phyloP scores from a whole-genome alignment of 768 basidiomycete species.

The Hypsizygus marmoreus region DNA sequence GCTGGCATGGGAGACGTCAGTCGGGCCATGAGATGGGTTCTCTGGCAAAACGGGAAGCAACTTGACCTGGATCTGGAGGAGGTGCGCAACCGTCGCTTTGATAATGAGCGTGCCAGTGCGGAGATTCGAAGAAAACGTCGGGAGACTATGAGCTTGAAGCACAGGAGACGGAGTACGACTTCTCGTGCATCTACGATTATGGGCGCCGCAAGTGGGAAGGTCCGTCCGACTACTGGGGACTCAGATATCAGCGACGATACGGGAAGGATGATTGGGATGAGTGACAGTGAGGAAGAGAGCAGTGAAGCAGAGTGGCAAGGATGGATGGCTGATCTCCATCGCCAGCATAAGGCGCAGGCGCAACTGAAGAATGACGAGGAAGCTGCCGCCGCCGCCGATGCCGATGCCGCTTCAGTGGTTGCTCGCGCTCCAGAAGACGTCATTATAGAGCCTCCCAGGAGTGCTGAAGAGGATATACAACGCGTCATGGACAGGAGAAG shows the following conservation, averaged over 20 bases:
- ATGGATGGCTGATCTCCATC: slow-evolving; percentile 60
- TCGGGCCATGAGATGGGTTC: slow-evolving; percentile 51
- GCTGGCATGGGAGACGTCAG: slow-evolving; percentile 63
- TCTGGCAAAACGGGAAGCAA: slow-evolving; percentile 25
- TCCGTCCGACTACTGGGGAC: slow-evolving; percentile 14
- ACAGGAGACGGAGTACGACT: slow-evolving; percentile 17
- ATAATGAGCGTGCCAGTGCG: slow-evolving; percentile 11
- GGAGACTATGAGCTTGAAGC: slow-evolving; percentile 19
- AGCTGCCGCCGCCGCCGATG: slow-evolving; percentile 10
- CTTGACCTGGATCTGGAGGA: slow-evolving; percentile 19
- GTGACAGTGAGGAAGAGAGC: slow-evolving; percentile 42
- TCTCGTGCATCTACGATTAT: slow-evolving; percentile 17
- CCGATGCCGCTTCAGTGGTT: slow-evolving; percentile 1
- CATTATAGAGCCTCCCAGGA: slow-evolving; percentile 12
- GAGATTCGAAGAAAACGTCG: slow-evolving; percentile 12
- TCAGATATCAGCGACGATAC: slow-evolving; percentile 24
- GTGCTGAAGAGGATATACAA: slow-evolving; percentile 20
- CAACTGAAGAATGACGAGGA: slow-evolving; percentile 14
- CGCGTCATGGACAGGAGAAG: slow-evolving; percentile 20
- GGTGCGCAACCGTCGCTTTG: slow-evolving; percentile 21
- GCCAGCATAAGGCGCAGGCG: slow-evolving; percentile 28
- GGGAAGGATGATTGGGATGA: slow-evolving; percentile 23
- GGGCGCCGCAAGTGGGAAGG: slow-evolving; percentile 18
- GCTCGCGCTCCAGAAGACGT: slow-evolving; percentile 10
- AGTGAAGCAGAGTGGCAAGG: slow-evolving; percentile 69